Evolutionary conservation across 495 filamentous ascomycete species (phyloP), one percentile per base, ranked within the genome.

Genomic region (Pyronema domesticum): DNA sequence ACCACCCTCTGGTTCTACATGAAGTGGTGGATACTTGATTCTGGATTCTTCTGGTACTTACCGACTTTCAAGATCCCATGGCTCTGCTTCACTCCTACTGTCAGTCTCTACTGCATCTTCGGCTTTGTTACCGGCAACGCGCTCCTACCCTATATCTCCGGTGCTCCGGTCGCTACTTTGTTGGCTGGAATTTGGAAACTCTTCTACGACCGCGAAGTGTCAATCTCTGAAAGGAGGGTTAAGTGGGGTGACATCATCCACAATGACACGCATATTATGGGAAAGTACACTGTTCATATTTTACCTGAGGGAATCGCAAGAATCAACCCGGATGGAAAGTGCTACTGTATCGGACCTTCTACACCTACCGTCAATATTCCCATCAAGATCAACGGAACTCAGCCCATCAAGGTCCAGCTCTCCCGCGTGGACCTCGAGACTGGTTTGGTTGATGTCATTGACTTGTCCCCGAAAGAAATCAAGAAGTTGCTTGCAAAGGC

Each of bases 241-340:
- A 94, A 94, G 63, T 77, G 87, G 30, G 81, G 79, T 1, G 80
- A 78, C 55, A 85, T 96, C 49, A 74, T 93, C 43, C 80, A 94
- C 65, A 95, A 95, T 64, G 74, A 84, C 1, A 94, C 89, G 6
- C 75, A 95, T 61, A 95, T 96, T 52, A 75, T 94, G 66, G 91
- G 91, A 64, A 89, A 85, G 65, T 86, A 95, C 69, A 89, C 94
- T 57, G 87, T 98, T 63, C 87, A 98, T 63, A 93, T 96, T 65
- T 72, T 98, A 30, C 91, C 91, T 2, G 91, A 98, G 74, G 91
- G 91, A 3, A 93, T 88, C 55, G 91, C 85, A 10, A 72, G 83
- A 46, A 71, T 98, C 47, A 96, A 96, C 65, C 86, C 89, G 11
- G 76, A 88, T 36, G 71, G 74, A 30, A 65, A 72, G 37, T 74